Conservation (phyloP, 352 stramenopile genomes). For the Phytophthora pluvialis region DNA sequence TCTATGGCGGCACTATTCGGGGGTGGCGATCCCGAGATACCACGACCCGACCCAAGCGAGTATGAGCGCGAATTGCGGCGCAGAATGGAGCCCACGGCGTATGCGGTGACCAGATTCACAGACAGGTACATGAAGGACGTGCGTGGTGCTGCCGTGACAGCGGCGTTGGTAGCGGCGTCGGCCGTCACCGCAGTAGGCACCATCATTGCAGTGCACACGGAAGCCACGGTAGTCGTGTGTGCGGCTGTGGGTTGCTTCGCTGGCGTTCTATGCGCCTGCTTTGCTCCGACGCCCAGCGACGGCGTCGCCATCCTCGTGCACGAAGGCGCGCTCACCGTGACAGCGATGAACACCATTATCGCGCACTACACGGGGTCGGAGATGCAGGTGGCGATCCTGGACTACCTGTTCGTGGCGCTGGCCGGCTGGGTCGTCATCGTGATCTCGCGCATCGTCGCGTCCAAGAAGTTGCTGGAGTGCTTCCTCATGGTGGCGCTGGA, state of each 20-base stretch:
- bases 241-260: conserved; percentile 33
- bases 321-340: conserved; percentile 56
- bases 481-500: conserved; percentile 61
- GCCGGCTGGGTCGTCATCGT: conserved; percentile 54
- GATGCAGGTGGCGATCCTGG: conserved; percentile 53
- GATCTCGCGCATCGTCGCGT: conserved; percentile 65
- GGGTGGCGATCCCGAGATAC: conserved; percentile 19
- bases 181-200: conserved; percentile 15
- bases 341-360: conserved; percentile 68
- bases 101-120: conserved; percentile 39
- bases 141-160: conserved; percentile 8
- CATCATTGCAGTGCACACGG: conserved; percentile 27
- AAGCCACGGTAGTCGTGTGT: conserved; percentile 40
- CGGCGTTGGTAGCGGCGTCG: conserved; percentile 22
- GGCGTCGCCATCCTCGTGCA: conserved; percentile 56
- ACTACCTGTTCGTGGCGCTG: conserved; percentile 67
- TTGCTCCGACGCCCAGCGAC: conserved; percentile 47
- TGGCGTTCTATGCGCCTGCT: conserved; percentile 46
- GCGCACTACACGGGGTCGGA: conserved; percentile 48
- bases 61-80: conserved; percentile 31
- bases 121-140: conserved; percentile 31
- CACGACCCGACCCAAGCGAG: conserved; percentile 12
- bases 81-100: conserved; percentile 37
- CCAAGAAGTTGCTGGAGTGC: conserved; percentile 59
- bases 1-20: conserved; percentile 23